A percentile compares a stretch with the other conserved stretches of the same genome.
Conservation (phyloP, 371 early-diverging fungal species). For the Aphelidium insulamus region DNA sequence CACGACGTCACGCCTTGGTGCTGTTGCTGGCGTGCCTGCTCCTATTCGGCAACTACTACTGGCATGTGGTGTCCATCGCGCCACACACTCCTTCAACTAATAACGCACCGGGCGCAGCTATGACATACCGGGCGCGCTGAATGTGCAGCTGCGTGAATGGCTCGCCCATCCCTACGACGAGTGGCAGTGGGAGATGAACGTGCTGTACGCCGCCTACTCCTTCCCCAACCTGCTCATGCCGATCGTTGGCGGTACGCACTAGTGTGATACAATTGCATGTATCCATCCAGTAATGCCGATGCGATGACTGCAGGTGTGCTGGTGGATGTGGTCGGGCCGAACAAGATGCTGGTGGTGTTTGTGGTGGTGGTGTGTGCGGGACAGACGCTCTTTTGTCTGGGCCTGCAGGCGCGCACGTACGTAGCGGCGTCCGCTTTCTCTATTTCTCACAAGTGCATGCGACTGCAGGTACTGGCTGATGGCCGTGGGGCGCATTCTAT, state of each 20-base stretch:
- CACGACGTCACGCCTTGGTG: constrained; percentile 18
- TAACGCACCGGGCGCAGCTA: no score
- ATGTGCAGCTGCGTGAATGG: constrained; percentile 23
- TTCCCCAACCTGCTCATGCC: constrained; percentile 54
- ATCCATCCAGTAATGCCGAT: no score
- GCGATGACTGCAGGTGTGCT: no score
- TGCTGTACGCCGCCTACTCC: constrained; percentile 45
- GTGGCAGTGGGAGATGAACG: constrained; percentile 35
- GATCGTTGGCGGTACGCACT: constrained; percentile 35
- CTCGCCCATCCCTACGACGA: constrained; percentile 24
- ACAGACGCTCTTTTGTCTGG: constrained; percentile 28
- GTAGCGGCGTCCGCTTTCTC: constrained; percentile 21
- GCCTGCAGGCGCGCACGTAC: no score
- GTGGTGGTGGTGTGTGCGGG: constrained; percentile 32
- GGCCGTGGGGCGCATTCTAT: constrained; percentile 32
- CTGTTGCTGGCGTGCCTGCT: constrained; percentile 24
- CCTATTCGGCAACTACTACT: constrained; percentile 30
- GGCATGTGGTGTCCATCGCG: constrained; percentile 17
- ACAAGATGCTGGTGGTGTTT: constrained; percentile 22
- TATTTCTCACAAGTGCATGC: no score
- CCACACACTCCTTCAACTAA: background rate
- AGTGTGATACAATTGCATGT: no score
- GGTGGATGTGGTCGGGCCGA: constrained; percentile 22
- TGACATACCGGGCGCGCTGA: no score
- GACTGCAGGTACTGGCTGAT: no score